phyloP scores from a whole-genome alignment of 2,329 filamentous ascomycete species.

The Cytospora piceae region DNA sequence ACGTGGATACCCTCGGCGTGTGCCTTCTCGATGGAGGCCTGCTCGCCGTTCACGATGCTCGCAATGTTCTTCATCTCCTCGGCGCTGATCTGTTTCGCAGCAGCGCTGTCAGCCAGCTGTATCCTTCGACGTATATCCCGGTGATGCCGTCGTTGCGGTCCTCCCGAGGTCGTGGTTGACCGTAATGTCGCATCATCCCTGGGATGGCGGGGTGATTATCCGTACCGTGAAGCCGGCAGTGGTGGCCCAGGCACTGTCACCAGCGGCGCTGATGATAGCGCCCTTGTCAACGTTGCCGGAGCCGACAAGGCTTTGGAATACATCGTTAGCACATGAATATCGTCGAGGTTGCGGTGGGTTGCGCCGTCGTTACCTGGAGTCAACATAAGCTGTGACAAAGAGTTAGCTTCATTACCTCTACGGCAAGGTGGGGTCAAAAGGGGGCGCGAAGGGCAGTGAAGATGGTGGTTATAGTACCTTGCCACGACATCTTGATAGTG shows the following conservation, averaged over 20 bases:
- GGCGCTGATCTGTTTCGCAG: slow-evolving; percentile 53
- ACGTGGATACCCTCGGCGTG: slow-evolving; percentile 76
- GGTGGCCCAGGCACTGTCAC: slow-evolving; percentile 79
- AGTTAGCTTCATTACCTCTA: slow-evolving; percentile 37
- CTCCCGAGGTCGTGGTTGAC: not conserved
- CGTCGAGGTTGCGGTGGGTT: slow-evolving; percentile 19
- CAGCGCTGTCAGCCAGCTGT: slow-evolving; percentile 18
- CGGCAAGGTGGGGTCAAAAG: slow-evolving; percentile 35
- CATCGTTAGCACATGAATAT: slow-evolving; percentile 12
- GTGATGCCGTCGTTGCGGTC: not conserved
- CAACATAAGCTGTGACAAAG: slow-evolving; percentile 51
- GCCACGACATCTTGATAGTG: slow-evolving; percentile 68
- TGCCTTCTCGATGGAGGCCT: slow-evolving; percentile 63
- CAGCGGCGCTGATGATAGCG: slow-evolving; percentile 80
- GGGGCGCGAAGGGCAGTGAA: slow-evolving; percentile 30
- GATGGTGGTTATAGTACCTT: slow-evolving; percentile 57
- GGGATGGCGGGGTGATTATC: slow-evolving; percentile 25
- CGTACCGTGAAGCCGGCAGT: slow-evolving; percentile 73
- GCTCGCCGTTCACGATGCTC: slow-evolving; percentile 52
- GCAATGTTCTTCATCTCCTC: slow-evolving; percentile 63
- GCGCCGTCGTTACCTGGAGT: slow-evolving; percentile 50
- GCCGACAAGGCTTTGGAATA: slow-evolving; percentile 69
- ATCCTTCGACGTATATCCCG: slow-evolving; percentile 36
- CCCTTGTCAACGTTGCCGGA: slow-evolving; percentile 80
- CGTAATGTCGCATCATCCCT: slow-evolving; percentile 4